A percentile compares a stretch with the other conserved stretches of the same genome.
These are phyloP conservation scores for Obelidium mucronatum DNA, from an alignment of 192 early-diverging fungal species.

Conservation along the genomic window DNA sequence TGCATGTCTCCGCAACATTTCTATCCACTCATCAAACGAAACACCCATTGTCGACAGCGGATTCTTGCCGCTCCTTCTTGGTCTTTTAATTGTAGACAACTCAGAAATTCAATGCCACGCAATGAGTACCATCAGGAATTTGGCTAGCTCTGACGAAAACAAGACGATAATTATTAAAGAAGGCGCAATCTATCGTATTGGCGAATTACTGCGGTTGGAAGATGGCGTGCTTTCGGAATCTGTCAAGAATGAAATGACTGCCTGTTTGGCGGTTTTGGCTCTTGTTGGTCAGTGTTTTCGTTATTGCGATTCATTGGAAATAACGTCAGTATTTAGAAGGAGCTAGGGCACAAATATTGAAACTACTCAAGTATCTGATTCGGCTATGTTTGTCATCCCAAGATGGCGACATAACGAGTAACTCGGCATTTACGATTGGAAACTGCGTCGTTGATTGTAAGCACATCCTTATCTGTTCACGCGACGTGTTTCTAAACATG, in stretches of 20 bases:
- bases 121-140: constrained; percentile 82
- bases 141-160: constrained; percentile 81
- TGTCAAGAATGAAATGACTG: constrained; percentile 72
- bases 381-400: constrained; percentile 66
- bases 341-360: constrained; percentile 7
- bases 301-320: not conserved
- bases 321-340: constrained; percentile 4
- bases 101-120: constrained; percentile 89
- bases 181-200: constrained; percentile 79
- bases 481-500: not conserved
- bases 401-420: constrained; percentile 77
- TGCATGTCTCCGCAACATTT: constrained; percentile 89
- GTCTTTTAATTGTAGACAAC: constrained; percentile 67
- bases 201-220: constrained; percentile 53
- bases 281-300: constrained; percentile 53
- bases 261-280: constrained; percentile 83
- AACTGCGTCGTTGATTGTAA: constrained; percentile 68
- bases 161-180: constrained; percentile 76
- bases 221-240: not conserved
- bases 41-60: constrained; percentile 82
- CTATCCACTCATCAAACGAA: constrained; percentile 87
- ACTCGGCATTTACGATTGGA: constrained; percentile 79
- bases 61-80: constrained; percentile 73
- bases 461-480: not conserved
- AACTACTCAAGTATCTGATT: constrained; percentile 74